Evolutionary conservation across 2,329 filamentous ascomycete genomes (phyloP), one percentile per base, ranked within the genome.

Genomic region (Raffaelea albimanens): DNA sequence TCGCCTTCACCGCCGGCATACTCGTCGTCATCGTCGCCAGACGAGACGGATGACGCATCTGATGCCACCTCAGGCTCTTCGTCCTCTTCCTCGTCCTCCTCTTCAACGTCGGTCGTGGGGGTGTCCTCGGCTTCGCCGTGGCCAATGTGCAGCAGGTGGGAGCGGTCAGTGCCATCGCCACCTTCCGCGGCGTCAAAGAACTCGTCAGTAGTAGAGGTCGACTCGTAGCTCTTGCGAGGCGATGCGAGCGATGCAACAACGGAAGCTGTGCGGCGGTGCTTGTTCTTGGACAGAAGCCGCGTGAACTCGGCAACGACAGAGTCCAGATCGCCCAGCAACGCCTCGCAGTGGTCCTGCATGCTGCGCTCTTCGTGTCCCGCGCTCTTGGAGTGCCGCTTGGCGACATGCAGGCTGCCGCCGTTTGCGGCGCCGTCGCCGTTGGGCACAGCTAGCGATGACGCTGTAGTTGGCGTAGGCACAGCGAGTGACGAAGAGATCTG

Each of bases 151-250:
- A 55, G 31, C 42, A 55, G 16, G 68, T 68, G 21, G 66, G 57
- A 43, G 43, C 49, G 43, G 0, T 40, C 38, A 8, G n/a, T 2
- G 14, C 13, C 5, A 40, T 19, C 9, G 19, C 25, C 55, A 78
- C 76, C 82, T 58, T 85, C 82, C 1, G 93, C 82, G 1, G 93
- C 93, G 62, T 98, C 93, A 57, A 96, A 98, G 66, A 97, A 98
- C 61, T 97, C 91, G 48, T 95, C 87, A 2, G 78, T 78, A 2
- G 86, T 84, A 20, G 76, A 76, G 25, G 82, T 75, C 0, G 89
- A 95, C 52, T 95, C 90, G 46, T 94, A 78, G 59, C 89, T 95
- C 58, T 76, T 72, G 34, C 75, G 68, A 9, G 70, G 67, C 1
- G 62, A 61, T 44, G 55, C 63, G 68, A 19, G 40, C 20, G 3